Percentiles rank a stretch among this genome's conserved stretches.
phyloP scores from a whole-genome alignment of 805 yeast species.

The Ogataea trehaloabstinens region DNA sequence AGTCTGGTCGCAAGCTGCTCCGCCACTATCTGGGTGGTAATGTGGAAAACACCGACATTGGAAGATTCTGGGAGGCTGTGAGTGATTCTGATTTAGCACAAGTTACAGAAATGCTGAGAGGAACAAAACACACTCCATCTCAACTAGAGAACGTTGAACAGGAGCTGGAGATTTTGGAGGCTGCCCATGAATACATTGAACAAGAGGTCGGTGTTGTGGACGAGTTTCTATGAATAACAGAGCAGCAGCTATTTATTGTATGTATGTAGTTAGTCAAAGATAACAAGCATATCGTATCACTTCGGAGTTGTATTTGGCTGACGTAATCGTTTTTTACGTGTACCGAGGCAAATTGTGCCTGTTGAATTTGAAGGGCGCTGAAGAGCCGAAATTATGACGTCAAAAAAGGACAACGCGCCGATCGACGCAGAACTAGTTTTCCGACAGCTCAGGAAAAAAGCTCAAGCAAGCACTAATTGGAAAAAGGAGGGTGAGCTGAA shows the following conservation, averaged over 20 bases:
- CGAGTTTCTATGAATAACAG: not conserved
- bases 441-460: no score
- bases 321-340: no score
- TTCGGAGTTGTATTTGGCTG: no score
- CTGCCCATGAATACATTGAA: conserved; percentile 17
- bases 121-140: conserved; percentile 46
- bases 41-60: conserved; percentile 85
- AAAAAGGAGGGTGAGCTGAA: no score
- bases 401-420: conserved; percentile 1
- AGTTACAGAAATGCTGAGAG: conserved; percentile 49
- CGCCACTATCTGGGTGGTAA: conserved; percentile 63
- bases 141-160: conserved; percentile 8
- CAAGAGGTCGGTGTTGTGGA: conserved; percentile 7
- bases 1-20: conserved; percentile 38
- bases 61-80: conserved; percentile 62
- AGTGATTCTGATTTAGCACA: conserved; percentile 45
- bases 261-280: not conserved
- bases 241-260: no score
- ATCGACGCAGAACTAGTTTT: not conserved
- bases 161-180: conserved; percentile 6
- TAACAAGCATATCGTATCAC: no score
- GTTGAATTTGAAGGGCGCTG: no score
- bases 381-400: no score
- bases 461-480: no score
- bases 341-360: no score